Conservation (phyloP, 345 rosid genomes). For the Pugionium cornutum region DNA sequence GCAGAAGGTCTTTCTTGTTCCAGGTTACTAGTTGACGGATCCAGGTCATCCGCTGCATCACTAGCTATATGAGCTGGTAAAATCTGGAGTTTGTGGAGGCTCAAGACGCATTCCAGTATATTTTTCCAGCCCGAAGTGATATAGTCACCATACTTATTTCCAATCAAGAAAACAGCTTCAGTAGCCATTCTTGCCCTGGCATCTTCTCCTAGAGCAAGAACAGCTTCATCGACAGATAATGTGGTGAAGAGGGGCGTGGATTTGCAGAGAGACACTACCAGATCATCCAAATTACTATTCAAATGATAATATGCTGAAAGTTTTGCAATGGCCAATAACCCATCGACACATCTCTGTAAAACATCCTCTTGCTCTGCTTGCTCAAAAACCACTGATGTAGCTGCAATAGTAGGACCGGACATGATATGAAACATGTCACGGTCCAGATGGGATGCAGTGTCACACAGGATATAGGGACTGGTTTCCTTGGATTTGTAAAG, state of each 20-base stretch:
- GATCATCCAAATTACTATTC: slow-evolving; percentile 61
- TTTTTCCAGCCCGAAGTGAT: slow-evolving; percentile 65
- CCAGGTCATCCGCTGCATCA: slow-evolving; percentile 61
- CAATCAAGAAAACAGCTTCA: slow-evolving; percentile 63
- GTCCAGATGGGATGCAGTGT: slow-evolving; percentile 54
- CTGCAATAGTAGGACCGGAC: slow-evolving; percentile 68
- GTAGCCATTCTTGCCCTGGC: slow-evolving; percentile 62
- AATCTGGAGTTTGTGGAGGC: slow-evolving; percentile 66
- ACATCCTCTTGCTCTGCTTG: slow-evolving; percentile 72
- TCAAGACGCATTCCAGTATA: slow-evolving; percentile 58
- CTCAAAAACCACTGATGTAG: slow-evolving; percentile 73
- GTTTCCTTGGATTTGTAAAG: slow-evolving; percentile 60
- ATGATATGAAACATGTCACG: slow-evolving; percentile 63
- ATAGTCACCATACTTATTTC: slow-evolving; percentile 65
- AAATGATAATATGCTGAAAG: slow-evolving; percentile 59
- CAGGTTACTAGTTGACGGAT: slow-evolving; percentile 46
- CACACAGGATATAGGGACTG: slow-evolving; percentile 56
- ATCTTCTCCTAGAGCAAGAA: slow-evolving; percentile 64
- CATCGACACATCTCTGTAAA: slow-evolving; percentile 61
- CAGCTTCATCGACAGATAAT: slow-evolving; percentile 54
- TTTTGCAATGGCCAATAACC: slow-evolving; percentile 70
- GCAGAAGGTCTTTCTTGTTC: slow-evolving; percentile 45
- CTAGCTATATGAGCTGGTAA: slow-evolving; percentile 59
- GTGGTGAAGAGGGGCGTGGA: slow-evolving; percentile 56
- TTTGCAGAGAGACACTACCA: slow-evolving; percentile 68